Conservation (phyloP, 2,329 filamentous ascomycete genomes). For the Aspergillus jensenii region DNA sequence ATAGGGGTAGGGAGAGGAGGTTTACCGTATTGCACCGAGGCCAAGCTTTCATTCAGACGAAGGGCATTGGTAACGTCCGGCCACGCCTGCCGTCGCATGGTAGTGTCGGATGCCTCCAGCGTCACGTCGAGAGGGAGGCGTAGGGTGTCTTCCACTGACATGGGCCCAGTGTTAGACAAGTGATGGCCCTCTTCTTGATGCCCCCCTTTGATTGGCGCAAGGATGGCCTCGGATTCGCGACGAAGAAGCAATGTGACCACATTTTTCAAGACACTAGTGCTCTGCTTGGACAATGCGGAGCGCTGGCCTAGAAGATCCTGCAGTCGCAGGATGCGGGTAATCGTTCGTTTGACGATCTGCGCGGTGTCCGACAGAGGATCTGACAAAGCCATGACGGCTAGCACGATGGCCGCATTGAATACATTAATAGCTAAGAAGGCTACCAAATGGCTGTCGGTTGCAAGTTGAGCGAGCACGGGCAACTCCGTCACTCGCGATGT, state of each 20-base stretch:
- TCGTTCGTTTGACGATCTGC: slow-evolving; percentile 44
- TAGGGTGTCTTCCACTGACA: slow-evolving; percentile 26
- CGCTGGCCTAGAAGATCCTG: slow-evolving; percentile 38
- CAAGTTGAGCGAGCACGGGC: slow-evolving; percentile 34
- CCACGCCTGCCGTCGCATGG: slow-evolving; percentile 3
- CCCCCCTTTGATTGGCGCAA: slow-evolving; percentile 19
- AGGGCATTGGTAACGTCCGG: slow-evolving; percentile 12
- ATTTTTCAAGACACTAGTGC: slow-evolving; percentile 23
- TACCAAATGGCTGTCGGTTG: slow-evolving; percentile 45
- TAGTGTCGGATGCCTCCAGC: slow-evolving; percentile 7
- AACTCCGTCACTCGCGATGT: slow-evolving; percentile 39
- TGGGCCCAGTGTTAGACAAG: neutral
- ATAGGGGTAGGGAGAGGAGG: neutral
- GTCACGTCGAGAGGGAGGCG: slow-evolving; percentile 20
- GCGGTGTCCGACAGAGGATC: slow-evolving; percentile 44
- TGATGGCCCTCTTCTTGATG: neutral
- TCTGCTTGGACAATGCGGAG: slow-evolving; percentile 38
- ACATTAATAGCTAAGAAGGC: slow-evolving; percentile 48
- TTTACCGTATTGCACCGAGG: slow-evolving; percentile 25
- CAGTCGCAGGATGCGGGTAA: slow-evolving; percentile 44
- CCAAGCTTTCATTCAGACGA: slow-evolving; percentile 25
- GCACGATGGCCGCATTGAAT: slow-evolving; percentile 47
- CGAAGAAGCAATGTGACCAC: slow-evolving; percentile 25
- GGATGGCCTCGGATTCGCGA: slow-evolving; percentile 25
- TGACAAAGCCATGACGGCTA: slow-evolving; percentile 44